Evolutionary conservation across 2,329 filamentous ascomycete genomes (phyloP).

Genomic region (Cladosporium sp.): DNA sequence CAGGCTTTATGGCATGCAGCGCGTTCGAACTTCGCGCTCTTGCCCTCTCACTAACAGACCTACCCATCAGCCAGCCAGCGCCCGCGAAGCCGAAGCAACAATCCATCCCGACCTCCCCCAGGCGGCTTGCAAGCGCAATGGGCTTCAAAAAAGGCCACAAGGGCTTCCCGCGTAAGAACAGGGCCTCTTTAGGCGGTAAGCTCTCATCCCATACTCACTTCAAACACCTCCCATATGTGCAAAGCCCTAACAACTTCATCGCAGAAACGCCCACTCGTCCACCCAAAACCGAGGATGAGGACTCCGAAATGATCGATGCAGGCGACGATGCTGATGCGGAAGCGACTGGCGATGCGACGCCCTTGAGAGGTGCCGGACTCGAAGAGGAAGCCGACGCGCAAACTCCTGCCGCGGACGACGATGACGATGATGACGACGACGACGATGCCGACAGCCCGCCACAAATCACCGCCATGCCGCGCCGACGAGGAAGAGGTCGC

Average conservation of each 20-base stretch:
- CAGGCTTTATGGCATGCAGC: no score
- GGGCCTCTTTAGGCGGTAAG: constrained; percentile 17
- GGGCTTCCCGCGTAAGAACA: constrained; percentile 21
- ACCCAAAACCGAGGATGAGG: constrained; percentile 23
- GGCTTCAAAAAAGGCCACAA: constrained; percentile 27
- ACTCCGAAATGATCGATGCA: constrained; percentile 30
- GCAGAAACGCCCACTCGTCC: constrained; percentile 25
- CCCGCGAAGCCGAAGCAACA: background rate
- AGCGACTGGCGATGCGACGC: constrained; percentile 15
- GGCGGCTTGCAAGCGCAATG: constrained; percentile 16
- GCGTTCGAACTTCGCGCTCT: no score
- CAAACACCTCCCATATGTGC: constrained; percentile 1
- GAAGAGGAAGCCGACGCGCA: constrained; percentile 24
- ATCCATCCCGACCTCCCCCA: background rate
- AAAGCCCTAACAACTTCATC: constrained; percentile 7
- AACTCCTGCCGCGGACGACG: constrained; percentile 25
- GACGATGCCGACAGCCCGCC: constrained; percentile 27
- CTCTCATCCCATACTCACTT: constrained; percentile 7
- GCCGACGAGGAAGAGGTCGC: constrained; percentile 34
- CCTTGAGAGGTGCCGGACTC: constrained; percentile 17
- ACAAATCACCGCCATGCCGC: constrained; percentile 35
- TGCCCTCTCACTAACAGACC: no score
- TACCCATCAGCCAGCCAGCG: background rate
- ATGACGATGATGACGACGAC: constrained; percentile 29
- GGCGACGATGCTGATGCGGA: constrained; percentile 22